Evolutionary conservation across 1,284 basidiomycete species (phyloP), one percentile per base, ranked within the genome.

Genomic region (Sanghuangporus sanghuang): DNA sequence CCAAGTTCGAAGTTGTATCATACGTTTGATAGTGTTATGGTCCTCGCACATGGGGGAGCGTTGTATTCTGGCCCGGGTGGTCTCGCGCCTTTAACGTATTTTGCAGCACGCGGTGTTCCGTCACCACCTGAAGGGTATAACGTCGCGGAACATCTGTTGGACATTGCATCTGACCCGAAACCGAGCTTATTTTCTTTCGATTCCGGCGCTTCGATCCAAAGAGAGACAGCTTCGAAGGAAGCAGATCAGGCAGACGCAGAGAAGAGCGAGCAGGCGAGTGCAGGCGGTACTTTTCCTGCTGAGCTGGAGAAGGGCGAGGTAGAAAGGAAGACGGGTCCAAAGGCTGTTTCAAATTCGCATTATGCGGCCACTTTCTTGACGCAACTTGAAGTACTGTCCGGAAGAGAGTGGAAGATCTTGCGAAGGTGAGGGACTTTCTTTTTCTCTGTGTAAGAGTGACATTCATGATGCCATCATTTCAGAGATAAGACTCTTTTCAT

Each of bases 1-100:
- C 93, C 92, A 3, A 89, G 86, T 66, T 95, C 92, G 5, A 89
- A 89, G 64, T 79, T 95, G 6, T 95, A 93, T 72, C 91, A 92
- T 63, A 80, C 86, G 1, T 96, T 96, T 73, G 89, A 93, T 72
- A 83, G 86, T 6, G 85, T 96, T 56, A 75, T 94, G 14, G 79
- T 96, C 9, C 84, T 96, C 38, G 81, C 92, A 7, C 82, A 85
- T 49, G 93, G 94, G 2, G 85, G 83, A 61, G 81, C 90, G n/a
- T 73, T 96, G 1, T 96, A 95, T 75, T 85, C 82, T 59, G 95
- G 95, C 0, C 79, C 83, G 0, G 93, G 92, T 0, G 83, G 83
- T 0, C 82, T 85, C 61, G 79, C 81, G 0, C 88, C 90, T 0
- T 83, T 80, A 1, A 80, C 84, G 11, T 81, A 89, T 71, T 91